Evolutionary conservation across 2,329 filamentous ascomycete genomes (phyloP), one percentile per base, ranked within the genome.

Genomic region (Aspergillus latus): DNA sequence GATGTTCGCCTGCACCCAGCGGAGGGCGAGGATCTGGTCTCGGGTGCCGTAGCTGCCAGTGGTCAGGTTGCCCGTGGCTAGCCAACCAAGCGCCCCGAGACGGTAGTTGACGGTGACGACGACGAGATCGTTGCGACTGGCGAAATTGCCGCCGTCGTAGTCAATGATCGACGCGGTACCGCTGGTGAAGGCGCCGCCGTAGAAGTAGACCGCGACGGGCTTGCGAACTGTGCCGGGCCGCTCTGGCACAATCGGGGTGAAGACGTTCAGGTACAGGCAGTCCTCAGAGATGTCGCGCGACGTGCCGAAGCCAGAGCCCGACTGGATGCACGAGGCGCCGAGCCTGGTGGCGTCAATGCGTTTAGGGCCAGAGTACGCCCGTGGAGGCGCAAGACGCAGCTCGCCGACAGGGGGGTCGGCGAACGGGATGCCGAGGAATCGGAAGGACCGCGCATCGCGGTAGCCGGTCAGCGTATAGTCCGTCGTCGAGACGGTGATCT

Each of bases 341-440:
- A 62, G 34, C 5, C 54, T 62, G 1, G 66, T 66, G 1, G 71
- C 72, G 54, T 75, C 66, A 44, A 74, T 66, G 4, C 49, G 60
- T 32, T 63, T 66, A 13, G 56, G 55, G 5, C 64, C 65, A 3
- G 63, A 62, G 40, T 68, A 67, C 5, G 62, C 56, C 34, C 64
- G 67, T 1, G 76, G 69, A 3, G 70, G 72, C 1, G 72, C 70
- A 50, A 81, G 79, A 2, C 79, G 73, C 28, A 72, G 65, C 10
- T 79, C 68, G 0, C 74, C 74, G 1, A 70, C 72, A 2, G 80
- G 78, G 3, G 78, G 74, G 2, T 76, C 62, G 1, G 76, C 79
- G 50, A 80, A 82, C 0, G 79, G 79, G 2, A 82, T 71, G 0
- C 78, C 78, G 0, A 76, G 65, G 61, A 81, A 82, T 2, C 64